These are phyloP conservation scores for Naganishia albida DNA, from an alignment of 1,284 basidiomycete species.

Conservation along the genomic window DNA sequence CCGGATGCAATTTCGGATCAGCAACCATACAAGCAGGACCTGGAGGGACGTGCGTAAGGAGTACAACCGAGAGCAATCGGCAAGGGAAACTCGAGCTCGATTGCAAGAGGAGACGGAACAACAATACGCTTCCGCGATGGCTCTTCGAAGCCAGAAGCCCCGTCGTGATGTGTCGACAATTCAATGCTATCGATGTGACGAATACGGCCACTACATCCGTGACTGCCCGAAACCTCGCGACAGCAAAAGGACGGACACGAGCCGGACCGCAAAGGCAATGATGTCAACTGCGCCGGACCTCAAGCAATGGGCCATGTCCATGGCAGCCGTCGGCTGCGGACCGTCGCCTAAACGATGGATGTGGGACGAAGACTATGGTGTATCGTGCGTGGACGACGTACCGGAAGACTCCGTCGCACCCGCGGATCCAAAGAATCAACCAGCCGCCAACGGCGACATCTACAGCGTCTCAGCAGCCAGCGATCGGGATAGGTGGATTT, in stretches of 20 bases:
- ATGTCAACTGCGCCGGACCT: not conserved
- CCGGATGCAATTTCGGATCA: slow-evolving; percentile 7
- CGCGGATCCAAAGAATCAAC: too few species aligned
- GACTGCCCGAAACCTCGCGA: slow-evolving; percentile 1
- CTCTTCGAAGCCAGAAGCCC: not conserved
- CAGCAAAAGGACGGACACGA: not conserved
- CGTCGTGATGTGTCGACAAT: not conserved
- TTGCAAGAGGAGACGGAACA: slow-evolving; percentile 1
- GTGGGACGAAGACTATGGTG: slow-evolving; percentile 4
- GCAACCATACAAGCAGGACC: not conserved
- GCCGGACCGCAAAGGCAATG: too few species aligned
- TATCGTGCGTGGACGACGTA: not conserved
- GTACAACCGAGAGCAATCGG: slow-evolving; percentile 5
- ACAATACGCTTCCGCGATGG: not conserved
- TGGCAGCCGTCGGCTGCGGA: not conserved
- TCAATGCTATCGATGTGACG: slow-evolving; percentile 7
- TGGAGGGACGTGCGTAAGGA: not conserved
- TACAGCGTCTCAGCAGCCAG: too few species aligned
- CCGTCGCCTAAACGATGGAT: slow-evolving; percentile 1
- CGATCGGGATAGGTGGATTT: slow-evolving; percentile 4
- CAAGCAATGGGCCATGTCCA: not conserved
- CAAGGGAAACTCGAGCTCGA: slow-evolving; percentile 5
- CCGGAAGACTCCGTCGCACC: not conserved
- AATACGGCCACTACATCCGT: not conserved
- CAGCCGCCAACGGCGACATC: too few species aligned